Percentiles rank a stretch among this genome's conserved stretches.
These are phyloP conservation scores for Vanilla planifolia DNA, from an alignment of 106 monocot species.

Conservation along the genomic window DNA sequence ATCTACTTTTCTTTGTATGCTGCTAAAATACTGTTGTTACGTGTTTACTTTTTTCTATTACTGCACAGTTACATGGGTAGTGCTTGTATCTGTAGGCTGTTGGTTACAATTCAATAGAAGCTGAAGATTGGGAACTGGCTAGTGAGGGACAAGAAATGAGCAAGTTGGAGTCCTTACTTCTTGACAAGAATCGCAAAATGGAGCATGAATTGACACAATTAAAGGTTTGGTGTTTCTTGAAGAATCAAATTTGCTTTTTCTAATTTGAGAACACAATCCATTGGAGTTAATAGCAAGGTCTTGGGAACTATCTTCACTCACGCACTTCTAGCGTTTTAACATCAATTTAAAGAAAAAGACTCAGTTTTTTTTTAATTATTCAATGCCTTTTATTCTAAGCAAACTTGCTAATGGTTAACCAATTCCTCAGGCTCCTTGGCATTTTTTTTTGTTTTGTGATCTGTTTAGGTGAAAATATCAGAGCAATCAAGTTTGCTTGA, in stretches of 20 bases:
- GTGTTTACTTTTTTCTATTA: not conserved
- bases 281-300: no score
- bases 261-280: no score
- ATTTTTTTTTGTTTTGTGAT: no score
- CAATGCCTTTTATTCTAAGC: no score
- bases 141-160: slow-evolving; percentile 95
- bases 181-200: slow-evolving; percentile 99
- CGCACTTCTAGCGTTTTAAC: no score
- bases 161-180: slow-evolving; percentile 89
- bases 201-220: slow-evolving; percentile 95
- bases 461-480: slow-evolving; percentile 76
- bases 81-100: slow-evolving; percentile 54
- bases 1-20: not conserved
- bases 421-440: no score
- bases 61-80: not conserved
- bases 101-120: slow-evolving; percentile 98
- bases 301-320: no score
- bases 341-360: no score
- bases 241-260: not conserved
- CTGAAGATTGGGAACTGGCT: slow-evolving; percentile 99
- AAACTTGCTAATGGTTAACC: no score
- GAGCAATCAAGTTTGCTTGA: slow-evolving; percentile 66
- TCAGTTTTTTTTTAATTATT: no score
- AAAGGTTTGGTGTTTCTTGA: slow-evolving; percentile 51
- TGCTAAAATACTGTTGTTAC: not conserved